phyloP scores from a whole-genome alignment of 495 filamentous ascomycete genomes.

The Trichoderma reesei region DNA sequence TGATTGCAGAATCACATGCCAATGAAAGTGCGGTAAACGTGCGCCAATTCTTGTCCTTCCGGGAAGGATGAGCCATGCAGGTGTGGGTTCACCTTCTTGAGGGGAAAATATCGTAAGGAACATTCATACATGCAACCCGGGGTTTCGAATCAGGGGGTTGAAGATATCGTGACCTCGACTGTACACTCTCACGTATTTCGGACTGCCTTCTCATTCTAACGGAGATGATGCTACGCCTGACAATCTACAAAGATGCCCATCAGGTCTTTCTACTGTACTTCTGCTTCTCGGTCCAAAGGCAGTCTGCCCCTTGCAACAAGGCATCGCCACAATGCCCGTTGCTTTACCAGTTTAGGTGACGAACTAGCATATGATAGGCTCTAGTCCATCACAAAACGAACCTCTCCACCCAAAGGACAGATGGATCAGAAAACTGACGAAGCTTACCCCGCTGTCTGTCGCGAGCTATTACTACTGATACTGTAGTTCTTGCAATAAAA shows the following conservation, averaged over 20 bases:
- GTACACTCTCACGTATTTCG: neutral
- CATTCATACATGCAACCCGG: no score
- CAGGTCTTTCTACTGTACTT: neutral
- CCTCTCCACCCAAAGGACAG: neutral
- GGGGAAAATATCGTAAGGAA: no score
- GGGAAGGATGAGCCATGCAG: no score
- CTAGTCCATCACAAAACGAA: neutral
- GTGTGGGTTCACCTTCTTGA: no score
- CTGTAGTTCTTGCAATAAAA: neutral
- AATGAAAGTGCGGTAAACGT: no score
- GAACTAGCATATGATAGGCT: neutral
- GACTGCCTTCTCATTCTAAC: neutral
- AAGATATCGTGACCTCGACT: neutral
- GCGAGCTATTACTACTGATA: neutral
- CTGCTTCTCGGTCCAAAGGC: neutral
- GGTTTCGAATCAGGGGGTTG: neutral
- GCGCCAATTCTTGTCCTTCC: no score
- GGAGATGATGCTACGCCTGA: neutral
- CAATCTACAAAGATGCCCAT: neutral
- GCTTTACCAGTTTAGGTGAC: constrained; percentile 2
- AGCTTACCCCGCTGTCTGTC: constrained; percentile 2
- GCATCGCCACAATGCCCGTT: neutral
- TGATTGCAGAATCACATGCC: no score
- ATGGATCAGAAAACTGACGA: neutral
- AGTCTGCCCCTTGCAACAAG: neutral